Evolutionary conservation across 2,329 filamentous ascomycete species (phyloP), one percentile per base, ranked within the genome.

Genomic region (Geosmithia flava): DNA sequence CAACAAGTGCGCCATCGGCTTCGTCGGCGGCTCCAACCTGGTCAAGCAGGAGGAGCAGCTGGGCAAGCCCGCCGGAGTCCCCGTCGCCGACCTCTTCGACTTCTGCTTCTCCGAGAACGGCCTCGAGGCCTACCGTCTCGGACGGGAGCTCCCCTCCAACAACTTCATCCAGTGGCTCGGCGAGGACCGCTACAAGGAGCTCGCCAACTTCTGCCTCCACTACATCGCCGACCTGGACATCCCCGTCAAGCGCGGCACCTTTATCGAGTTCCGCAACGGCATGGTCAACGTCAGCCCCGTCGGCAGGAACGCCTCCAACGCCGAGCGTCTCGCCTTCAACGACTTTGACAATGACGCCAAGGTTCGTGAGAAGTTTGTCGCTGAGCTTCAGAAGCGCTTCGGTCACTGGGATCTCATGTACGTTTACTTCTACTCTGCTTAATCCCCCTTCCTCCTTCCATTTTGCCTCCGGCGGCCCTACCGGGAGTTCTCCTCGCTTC

Each of bases 51-150:
- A 97, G 68, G 93, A 97, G 68, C 91, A 97, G 71, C 79, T 97
- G 52, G 89, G 89, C 63, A 76, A 59, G 48, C 63, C 79, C 3
- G 64, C 77, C 23, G 70, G 76, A 50, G 66, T 69, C 27, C 75
- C 83, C 56, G 91, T 97, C 52, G 89, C 82, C 47, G 74, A 80
- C 52, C 81, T 97, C 59, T 98, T 98, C 74, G 93, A 98, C 74
- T 98, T 87, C 72, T 93, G 85, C 78, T 98, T 98, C 72, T 75
- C 89, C 50, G 93, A 98, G 73, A 98, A 98, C 70, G 93, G 93
- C 11, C 80, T 98, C 56, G 94, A 86, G 2, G 93, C 91, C 42
- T 95, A 78, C 75, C 88, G 89, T 61, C 70, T 90, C 60, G 93
- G 91, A 58, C 68, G 82, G 63, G 75, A 78, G 48, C 79, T 97